These are phyloP conservation scores for Trichocladium antarcticum DNA, from an alignment of 495 filamentous ascomycete genomes.

Conservation along the genomic window DNA sequence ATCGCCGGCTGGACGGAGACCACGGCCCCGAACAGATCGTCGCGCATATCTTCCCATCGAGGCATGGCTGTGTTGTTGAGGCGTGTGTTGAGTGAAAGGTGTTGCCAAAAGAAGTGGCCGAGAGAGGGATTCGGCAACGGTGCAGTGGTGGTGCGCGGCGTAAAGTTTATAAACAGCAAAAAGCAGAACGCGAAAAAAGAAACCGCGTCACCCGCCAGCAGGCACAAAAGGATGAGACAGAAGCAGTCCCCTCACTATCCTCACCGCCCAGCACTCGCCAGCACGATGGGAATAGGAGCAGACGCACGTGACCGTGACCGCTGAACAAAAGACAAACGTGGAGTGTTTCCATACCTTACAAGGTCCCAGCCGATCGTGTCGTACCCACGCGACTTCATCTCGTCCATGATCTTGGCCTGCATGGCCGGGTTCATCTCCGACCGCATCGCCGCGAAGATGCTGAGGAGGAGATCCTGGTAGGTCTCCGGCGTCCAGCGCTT, in stretches of 20 bases:
- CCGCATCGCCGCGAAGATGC: background rate
- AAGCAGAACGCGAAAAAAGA: background rate
- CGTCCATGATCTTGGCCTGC: background rate
- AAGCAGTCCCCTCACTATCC: background rate
- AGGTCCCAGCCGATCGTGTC: conserved; percentile 8
- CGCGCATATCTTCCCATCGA: conserved; percentile 21
- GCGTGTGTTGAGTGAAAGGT: background rate
- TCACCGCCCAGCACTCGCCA: conserved; percentile 1
- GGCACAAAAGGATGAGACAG: background rate
- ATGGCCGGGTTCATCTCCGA: background rate
- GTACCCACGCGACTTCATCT: conserved; percentile 6
- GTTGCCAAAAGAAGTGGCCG: background rate
- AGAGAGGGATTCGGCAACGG: too few relatives aligned
- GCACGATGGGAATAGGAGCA: background rate
- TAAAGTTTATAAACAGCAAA: too few relatives aligned
- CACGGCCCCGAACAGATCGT: conserved; percentile 24
- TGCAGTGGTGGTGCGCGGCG: too few relatives aligned
- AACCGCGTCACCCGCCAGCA: background rate
- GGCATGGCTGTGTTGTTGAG: conserved; percentile 9
- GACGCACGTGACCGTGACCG: background rate
- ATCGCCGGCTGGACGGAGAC: conserved; percentile 10
- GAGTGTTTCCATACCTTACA: conserved; percentile 12
- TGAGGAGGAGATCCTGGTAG: background rate
- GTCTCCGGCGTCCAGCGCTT: background rate
- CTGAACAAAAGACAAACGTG: background rate